phyloP scores from a whole-genome alignment of 1,284 basidiomycete genomes.

The Sphagnurus paluster region DNA sequence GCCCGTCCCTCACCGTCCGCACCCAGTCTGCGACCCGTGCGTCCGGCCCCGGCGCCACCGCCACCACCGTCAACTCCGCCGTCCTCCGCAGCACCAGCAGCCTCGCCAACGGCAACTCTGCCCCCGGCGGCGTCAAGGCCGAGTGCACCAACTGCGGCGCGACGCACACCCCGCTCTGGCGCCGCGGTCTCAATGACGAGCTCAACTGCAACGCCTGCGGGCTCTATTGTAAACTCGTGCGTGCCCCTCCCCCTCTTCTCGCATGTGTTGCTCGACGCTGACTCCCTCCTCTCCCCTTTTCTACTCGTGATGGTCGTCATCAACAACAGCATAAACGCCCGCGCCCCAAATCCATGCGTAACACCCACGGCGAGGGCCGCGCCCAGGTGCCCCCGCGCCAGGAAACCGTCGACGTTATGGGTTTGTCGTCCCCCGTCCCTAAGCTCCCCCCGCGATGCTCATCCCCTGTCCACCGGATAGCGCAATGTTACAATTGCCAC shows the following conservation, averaged over 20 bases:
- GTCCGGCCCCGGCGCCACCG: conserved; percentile 62
- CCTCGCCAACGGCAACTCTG: conserved; percentile 32
- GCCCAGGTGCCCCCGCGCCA: conserved; percentile 61
- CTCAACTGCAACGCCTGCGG: conserved; percentile 84
- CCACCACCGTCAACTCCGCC: conserved; percentile 49
- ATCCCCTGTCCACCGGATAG: conserved; percentile 32
- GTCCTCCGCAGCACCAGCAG: conserved; percentile 31
- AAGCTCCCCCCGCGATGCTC: conserved; percentile 22
- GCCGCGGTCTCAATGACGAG: conserved; percentile 79
- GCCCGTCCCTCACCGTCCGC: conserved; percentile 59
- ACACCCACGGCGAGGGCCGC: conserved; percentile 65
- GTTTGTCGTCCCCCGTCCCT: conserved; percentile 34
- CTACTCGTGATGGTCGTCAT: no score
- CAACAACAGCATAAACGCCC: conserved; percentile 86
- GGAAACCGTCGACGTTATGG: conserved; percentile 54
- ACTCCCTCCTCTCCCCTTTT: conserved; percentile 8
- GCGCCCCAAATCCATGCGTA: conserved; percentile 81
- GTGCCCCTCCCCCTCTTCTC: conserved; percentile 31
- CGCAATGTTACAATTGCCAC: conserved; percentile 88
- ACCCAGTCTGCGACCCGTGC: conserved; percentile 47
- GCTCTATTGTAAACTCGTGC: conserved; percentile 74
- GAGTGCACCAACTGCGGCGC: conserved; percentile 84
- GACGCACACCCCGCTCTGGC: conserved; percentile 81
- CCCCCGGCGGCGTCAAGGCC: conserved; percentile 77
- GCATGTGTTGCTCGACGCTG: conserved; percentile 9